Conservation (phyloP, 2,329 filamentous ascomycete species). For the Fusarium euwallaceae region DNA sequence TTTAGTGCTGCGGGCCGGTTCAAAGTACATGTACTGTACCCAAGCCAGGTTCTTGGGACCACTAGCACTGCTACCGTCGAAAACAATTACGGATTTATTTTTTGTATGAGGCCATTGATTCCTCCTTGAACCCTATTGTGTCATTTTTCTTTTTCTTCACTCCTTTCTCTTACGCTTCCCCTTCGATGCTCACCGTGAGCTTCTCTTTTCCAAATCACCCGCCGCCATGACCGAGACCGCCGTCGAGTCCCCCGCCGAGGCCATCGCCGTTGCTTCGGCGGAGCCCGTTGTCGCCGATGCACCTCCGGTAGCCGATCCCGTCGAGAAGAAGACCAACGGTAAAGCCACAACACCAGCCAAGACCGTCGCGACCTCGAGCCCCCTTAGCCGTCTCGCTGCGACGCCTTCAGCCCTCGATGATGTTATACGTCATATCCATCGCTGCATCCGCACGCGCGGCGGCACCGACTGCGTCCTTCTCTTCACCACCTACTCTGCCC, state of each 20-base stretch:
- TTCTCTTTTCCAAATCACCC: slow-evolving; percentile 23
- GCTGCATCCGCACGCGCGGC: slow-evolving; percentile 75
- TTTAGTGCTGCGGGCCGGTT: slow-evolving; percentile 24
- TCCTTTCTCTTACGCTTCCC: slow-evolving; percentile 1
- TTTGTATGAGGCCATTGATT: slow-evolving; percentile 1
- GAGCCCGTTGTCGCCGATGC: slow-evolving; percentile 39
- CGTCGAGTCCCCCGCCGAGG: slow-evolving; percentile 43
- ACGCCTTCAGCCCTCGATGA: slow-evolving; percentile 56
- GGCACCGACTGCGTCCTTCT: slow-evolving; percentile 79
- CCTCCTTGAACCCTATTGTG: neutral
- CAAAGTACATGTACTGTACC: neutral
- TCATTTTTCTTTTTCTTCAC: neutral
- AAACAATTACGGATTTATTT: slow-evolving; percentile 9
- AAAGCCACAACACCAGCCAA: neutral
- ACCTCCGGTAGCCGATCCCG: slow-evolving; percentile 25
- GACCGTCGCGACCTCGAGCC: slow-evolving; percentile 9
- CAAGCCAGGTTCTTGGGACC: neutral
- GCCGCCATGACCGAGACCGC: slow-evolving; percentile 45
- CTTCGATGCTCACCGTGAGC: slow-evolving; percentile 38
- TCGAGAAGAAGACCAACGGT: slow-evolving; percentile 23
- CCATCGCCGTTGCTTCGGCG: slow-evolving; percentile 41
- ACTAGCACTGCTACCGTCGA: neutral
- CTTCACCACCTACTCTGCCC: slow-evolving; percentile 76
- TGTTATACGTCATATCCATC: slow-evolving; percentile 69
- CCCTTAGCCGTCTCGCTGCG: slow-evolving; percentile 31